Evolutionary conservation across 805 yeast genomes (phyloP).

Genomic region (Candida easanensis): DNA sequence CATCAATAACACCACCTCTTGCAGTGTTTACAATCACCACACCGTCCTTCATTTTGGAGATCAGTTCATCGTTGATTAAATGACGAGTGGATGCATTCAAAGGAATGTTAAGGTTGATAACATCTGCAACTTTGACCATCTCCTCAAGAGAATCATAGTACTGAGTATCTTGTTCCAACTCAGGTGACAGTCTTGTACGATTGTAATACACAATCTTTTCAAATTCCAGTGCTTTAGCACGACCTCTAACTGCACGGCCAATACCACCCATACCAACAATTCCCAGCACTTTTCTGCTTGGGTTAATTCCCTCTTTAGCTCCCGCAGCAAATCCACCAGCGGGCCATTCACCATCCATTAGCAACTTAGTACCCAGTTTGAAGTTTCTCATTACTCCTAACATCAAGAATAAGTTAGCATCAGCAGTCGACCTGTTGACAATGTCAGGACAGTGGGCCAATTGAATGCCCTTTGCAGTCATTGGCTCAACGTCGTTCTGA

Average conservation of each 20-base stretch:
- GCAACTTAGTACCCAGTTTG: slow-evolving; percentile 30
- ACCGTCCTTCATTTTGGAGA: slow-evolving; percentile 37
- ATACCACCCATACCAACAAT: slow-evolving; percentile 59
- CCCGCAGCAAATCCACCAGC: slow-evolving; percentile 35
- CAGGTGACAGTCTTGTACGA: slow-evolving; percentile 39
- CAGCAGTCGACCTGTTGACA: slow-evolving; percentile 61
- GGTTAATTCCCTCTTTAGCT: slow-evolving; percentile 38
- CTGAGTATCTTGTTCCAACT: slow-evolving; percentile 41
- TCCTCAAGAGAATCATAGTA: slow-evolving; percentile 25
- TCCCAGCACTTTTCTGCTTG: slow-evolving; percentile 48
- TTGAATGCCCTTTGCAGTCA: slow-evolving; percentile 37
- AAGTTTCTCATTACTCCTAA: slow-evolving; percentile 52
- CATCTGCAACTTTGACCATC: slow-evolving; percentile 41
- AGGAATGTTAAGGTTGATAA: slow-evolving; percentile 53
- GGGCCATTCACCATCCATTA: slow-evolving; percentile 30
- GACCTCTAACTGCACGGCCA: slow-evolving; percentile 48
- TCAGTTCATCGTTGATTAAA: slow-evolving; percentile 40
- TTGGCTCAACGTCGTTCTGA: slow-evolving; percentile 39
- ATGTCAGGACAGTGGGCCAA: slow-evolving; percentile 40
- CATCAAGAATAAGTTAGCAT: slow-evolving; percentile 51
- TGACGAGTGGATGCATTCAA: slow-evolving; percentile 49
- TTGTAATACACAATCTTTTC: slow-evolving; percentile 52
- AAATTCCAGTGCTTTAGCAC: slow-evolving; percentile 48
- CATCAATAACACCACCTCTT: slow-evolving; percentile 51
- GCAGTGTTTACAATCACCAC: slow-evolving; percentile 53